Conservation (phyloP, 345 rosid genomes). For the Draba incana region DNA sequence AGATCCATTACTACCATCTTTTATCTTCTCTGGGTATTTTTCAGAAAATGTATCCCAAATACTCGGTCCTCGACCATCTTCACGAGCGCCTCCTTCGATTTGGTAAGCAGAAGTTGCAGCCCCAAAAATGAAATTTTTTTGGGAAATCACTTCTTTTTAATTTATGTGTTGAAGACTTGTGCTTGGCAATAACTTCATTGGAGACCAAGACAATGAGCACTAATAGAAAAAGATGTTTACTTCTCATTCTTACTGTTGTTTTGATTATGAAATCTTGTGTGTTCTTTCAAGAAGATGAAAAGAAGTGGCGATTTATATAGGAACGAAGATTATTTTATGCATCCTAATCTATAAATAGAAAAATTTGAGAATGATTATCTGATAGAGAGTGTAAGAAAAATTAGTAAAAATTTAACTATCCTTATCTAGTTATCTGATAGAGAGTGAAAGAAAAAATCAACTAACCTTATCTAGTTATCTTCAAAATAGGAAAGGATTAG, state of each 20-base stretch:
- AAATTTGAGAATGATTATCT: not conserved
- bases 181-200: conserved; percentile 25
- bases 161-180: conserved; percentile 1
- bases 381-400: not conserved
- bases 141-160: conserved; percentile 30
- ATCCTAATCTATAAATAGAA: not conserved
- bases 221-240: not conserved
- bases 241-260: conserved; percentile 16
- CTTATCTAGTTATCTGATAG: not conserved
- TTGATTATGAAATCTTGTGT: conserved; percentile 1
- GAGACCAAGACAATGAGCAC: conserved; percentile 8
- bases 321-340: not conserved
- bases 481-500: not conserved
- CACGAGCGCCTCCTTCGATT: conserved; percentile 45
- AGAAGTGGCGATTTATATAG: conserved; percentile 9
- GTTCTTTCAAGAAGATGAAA: conserved; percentile 3
- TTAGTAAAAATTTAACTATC: not conserved
- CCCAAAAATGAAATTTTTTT: conserved; percentile 33
- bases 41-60: conserved; percentile 40
- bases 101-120: conserved; percentile 42
- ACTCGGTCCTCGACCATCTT: conserved; percentile 48
- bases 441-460: too few relatives aligned
- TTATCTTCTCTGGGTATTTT: conserved; percentile 36
- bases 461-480: not conserved
- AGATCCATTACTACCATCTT: conserved; percentile 30